A percentile compares a stretch with the other conserved stretches of the same genome.
These are phyloP conservation scores for Talaromyces piceae DNA, from an alignment of 2,329 filamentous ascomycete genomes.

Conservation along the genomic window DNA sequence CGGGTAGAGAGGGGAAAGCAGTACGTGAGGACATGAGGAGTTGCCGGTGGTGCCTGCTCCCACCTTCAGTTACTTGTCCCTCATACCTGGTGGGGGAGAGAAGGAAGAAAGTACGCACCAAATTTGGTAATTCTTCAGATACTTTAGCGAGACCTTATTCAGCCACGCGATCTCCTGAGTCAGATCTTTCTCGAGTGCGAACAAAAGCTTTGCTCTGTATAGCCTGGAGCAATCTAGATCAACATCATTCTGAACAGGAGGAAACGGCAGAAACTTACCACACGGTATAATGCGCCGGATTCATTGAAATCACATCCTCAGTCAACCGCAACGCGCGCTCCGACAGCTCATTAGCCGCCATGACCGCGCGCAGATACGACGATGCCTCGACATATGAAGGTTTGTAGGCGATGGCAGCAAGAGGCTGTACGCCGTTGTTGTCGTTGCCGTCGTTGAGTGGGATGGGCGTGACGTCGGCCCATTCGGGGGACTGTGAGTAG, in stretches of 20 bases:
- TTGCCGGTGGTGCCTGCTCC: conserved; percentile 51
- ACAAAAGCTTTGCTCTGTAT: conserved; percentile 75
- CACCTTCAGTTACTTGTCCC: background rate
- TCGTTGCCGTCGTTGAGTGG: conserved; percentile 68
- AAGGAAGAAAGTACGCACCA: conserved; percentile 46
- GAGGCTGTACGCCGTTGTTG: conserved; percentile 45
- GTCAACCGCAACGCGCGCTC: conserved; percentile 73
- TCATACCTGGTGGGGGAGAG: background rate
- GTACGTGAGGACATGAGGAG: conserved; percentile 42
- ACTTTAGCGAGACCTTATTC: conserved; percentile 69
- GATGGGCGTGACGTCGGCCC: conserved; percentile 79
- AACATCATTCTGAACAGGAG: too few relatives aligned
- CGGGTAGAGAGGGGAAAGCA: conserved; percentile 49
- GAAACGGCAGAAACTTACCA: conserved; percentile 49
- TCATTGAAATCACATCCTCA: conserved; percentile 82
- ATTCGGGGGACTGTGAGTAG: conserved; percentile 64
- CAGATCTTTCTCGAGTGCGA: conserved; percentile 58
- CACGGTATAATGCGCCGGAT: conserved; percentile 96
- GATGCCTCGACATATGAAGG: conserved; percentile 88
- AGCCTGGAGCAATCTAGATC: too few relatives aligned
- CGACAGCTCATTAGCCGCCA: conserved; percentile 80
- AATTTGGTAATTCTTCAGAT: conserved; percentile 98
- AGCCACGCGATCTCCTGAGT: conserved; percentile 75
- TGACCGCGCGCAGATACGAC: conserved; percentile 86
- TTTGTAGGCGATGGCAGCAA: conserved; percentile 88